Evolutionary conservation across 2,329 filamentous ascomycete genomes (phyloP).

Genomic region (Aureobasidium leucospermi): DNA sequence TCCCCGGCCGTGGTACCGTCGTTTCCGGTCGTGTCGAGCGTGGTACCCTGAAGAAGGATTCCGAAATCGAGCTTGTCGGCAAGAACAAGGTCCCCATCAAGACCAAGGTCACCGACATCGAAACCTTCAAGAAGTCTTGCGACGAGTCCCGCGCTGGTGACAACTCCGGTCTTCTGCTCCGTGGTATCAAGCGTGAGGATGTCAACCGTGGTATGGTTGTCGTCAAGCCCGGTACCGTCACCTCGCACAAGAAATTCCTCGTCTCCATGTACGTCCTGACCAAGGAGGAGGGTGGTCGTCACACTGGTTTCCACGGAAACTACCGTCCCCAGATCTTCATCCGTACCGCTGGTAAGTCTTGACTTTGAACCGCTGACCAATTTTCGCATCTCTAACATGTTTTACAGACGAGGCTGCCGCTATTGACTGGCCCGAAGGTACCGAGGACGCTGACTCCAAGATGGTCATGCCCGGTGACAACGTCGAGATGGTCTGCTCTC

Average conservation of each 20-base stretch:
- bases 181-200: slow-evolving; percentile 94
- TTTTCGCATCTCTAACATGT: not conserved
- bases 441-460: slow-evolving; percentile 62
- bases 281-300: slow-evolving; percentile 96
- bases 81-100: slow-evolving; percentile 77
- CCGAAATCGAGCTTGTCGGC: slow-evolving; percentile 89
- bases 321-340: slow-evolving; percentile 96
- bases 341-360: slow-evolving; percentile 74
- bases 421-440: slow-evolving; percentile 80
- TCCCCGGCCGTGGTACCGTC: slow-evolving; percentile 83
- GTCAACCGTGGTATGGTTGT: slow-evolving; percentile 92
- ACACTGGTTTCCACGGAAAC: slow-evolving; percentile 92
- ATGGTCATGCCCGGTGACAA: slow-evolving; percentile 99
- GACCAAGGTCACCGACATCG: slow-evolving; percentile 99
- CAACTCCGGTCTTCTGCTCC: slow-evolving; percentile 94
- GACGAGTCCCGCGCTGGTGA: slow-evolving; percentile 94
- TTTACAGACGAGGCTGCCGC: slow-evolving; percentile 57
- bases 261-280: slow-evolving; percentile 93
- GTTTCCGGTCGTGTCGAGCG: slow-evolving; percentile 96
- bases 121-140: slow-evolving; percentile 99
- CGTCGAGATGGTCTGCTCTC: slow-evolving; percentile 87
- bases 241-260: slow-evolving; percentile 85
- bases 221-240: slow-evolving; percentile 72
- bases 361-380: not conserved
- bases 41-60: slow-evolving; percentile 85